phyloP scores from a whole-genome alignment of 129 eudicot genomes.

The Centrapalus pauciflorus region DNA sequence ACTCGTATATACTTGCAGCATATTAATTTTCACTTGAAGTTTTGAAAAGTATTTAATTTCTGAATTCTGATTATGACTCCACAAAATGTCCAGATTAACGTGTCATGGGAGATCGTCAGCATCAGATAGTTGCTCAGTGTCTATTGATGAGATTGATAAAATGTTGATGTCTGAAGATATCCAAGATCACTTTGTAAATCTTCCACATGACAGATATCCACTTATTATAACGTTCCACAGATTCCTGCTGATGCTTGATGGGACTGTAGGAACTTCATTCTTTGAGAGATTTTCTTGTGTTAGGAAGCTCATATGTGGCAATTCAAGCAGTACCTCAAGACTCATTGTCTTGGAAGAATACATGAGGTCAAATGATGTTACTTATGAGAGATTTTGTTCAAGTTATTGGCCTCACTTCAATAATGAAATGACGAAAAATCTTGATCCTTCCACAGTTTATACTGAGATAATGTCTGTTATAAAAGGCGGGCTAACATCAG shows the following conservation, averaged over 20 bases:
- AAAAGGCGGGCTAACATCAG: slow-evolving; percentile 53
- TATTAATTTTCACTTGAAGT: background rate
- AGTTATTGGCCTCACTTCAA: slow-evolving; percentile 70
- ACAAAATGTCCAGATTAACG: slow-evolving; percentile 22
- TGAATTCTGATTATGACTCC: background rate
- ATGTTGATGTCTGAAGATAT: slow-evolving; percentile 36
- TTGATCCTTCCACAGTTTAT: slow-evolving; percentile 61
- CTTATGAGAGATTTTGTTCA: slow-evolving; percentile 47
- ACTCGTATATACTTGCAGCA: background rate
- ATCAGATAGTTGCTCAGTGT: slow-evolving; percentile 8
- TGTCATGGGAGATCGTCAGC: slow-evolving; percentile 32
- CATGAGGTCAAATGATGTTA: slow-evolving; percentile 49
- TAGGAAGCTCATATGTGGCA: slow-evolving; percentile 4
- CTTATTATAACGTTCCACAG: slow-evolving; percentile 68
- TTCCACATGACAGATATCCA: slow-evolving; percentile 47
- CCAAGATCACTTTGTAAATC: slow-evolving; percentile 49
- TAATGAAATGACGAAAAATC: slow-evolving; percentile 36
- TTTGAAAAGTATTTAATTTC: background rate
- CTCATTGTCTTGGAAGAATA: slow-evolving; percentile 38
- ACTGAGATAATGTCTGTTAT: slow-evolving; percentile 80
- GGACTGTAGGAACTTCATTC: slow-evolving; percentile 61
- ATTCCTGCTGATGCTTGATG: slow-evolving; percentile 81
- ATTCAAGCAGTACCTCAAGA: slow-evolving; percentile 19
- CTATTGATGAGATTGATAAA: slow-evolving; percentile 44
- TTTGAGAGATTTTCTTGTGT: slow-evolving; percentile 42